Conservation (phyloP, 352 stramenopile species). For the Phytophthora fragariaefolia region DNA sequence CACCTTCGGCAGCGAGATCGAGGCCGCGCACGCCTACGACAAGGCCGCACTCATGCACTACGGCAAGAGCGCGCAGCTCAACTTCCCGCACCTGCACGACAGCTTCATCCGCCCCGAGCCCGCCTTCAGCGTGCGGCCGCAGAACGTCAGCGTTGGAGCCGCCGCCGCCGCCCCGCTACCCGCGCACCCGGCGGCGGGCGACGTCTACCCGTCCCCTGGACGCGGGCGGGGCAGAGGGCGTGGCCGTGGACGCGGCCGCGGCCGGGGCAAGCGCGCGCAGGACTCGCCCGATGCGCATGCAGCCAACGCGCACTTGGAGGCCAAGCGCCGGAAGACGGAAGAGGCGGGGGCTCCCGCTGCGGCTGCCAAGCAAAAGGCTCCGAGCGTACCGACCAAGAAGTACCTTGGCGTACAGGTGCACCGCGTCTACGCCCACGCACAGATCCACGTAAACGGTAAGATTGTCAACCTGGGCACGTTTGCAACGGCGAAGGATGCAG, state of each 20-base stretch:
- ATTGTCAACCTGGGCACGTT: constrained; percentile 82
- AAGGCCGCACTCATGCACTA: constrained; percentile 75
- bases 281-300: constrained; percentile 37
- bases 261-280: constrained; percentile 64
- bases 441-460: constrained; percentile 83
- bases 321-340: constrained; percentile 49
- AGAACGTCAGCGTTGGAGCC: constrained; percentile 14
- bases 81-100: constrained; percentile 82
- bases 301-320: constrained; percentile 17
- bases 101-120: constrained; percentile 59
- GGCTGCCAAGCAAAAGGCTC: constrained; percentile 39
- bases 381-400: constrained; percentile 46
- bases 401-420: constrained; percentile 79
- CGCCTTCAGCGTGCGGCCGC: constrained; percentile 34
- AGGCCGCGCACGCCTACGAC: constrained; percentile 85
- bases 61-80: constrained; percentile 70
- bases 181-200: constrained; percentile 1
- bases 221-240: constrained; percentile 44
- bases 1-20: constrained; percentile 79
- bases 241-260: constrained; percentile 57
- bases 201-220: constrained; percentile 29
- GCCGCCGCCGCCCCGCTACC: constrained; percentile 1
- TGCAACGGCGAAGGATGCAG: constrained; percentile 67
- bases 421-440: constrained; percentile 74
- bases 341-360: not conserved